phyloP scores from a whole-genome alignment of 129 eudicot species.

The Artemisia argyi region DNA sequence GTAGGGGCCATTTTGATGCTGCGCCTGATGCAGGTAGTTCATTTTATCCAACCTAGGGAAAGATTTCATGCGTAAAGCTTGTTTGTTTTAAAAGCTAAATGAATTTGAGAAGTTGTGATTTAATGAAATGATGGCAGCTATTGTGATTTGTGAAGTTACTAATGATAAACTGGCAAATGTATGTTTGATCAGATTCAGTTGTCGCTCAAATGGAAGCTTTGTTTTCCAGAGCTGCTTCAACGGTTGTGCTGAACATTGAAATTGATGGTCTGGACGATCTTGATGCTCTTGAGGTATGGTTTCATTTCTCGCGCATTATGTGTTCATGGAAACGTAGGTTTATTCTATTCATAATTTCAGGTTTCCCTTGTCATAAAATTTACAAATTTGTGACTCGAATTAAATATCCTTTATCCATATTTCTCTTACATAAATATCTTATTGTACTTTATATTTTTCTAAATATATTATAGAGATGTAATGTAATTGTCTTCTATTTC shows the following conservation, averaged over 20 bases:
- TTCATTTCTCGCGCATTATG: neutral
- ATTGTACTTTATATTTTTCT: too few species aligned
- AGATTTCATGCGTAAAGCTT: constrained; percentile 1
- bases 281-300: constrained; percentile 68
- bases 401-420: neutral
- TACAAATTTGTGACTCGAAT: neutral
- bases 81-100: neutral
- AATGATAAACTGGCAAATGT: neutral
- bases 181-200: constrained; percentile 57
- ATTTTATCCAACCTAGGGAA: neutral
- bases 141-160: neutral
- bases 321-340: neutral
- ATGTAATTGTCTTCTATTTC: constrained; percentile 12
- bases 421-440: too few species aligned
- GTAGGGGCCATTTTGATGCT: constrained; percentile 72
- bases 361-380: neutral
- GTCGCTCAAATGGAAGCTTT: constrained; percentile 56
- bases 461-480: neutral
- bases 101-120: neutral
- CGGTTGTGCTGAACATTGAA: constrained; percentile 59
- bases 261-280: constrained; percentile 58
- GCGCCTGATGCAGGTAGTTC: constrained; percentile 71
- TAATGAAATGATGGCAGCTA: too few species aligned
- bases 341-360: too few species aligned
- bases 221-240: constrained; percentile 59